Conservation (phyloP, 805 yeast genomes). For the Starmerella scarabaei region DNA sequence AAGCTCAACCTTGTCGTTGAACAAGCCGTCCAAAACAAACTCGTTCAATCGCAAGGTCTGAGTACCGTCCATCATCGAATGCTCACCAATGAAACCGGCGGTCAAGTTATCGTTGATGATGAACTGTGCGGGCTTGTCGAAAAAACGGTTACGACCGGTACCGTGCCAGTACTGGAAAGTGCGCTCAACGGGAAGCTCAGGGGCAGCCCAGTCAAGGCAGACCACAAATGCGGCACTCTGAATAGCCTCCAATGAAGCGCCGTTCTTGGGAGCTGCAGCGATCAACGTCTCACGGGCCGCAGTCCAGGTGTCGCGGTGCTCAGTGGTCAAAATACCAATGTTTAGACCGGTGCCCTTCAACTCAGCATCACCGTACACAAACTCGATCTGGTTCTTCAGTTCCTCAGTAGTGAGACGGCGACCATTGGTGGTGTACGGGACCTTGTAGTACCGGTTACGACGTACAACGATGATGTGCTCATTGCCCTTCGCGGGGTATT, state of each 20-base stretch:
- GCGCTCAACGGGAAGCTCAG: conserved; percentile 69
- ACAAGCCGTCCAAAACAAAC: conserved; percentile 46
- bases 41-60: conserved; percentile 85
- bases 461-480: conserved; percentile 60
- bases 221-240: conserved; percentile 68
- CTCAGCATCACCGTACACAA: conserved; percentile 37
- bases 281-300: conserved; percentile 44
- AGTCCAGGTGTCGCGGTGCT: conserved; percentile 76
- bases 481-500: conserved; percentile 36
- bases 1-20: conserved; percentile 34
- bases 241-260: conserved; percentile 49
- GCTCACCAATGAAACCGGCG: conserved; percentile 92
- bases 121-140: conserved; percentile 82
- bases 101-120: conserved; percentile 68
- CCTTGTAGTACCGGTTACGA: conserved; percentile 70
- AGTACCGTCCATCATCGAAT: conserved; percentile 96
- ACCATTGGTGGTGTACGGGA: conserved; percentile 32
- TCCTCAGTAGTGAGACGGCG: conserved; percentile 29
- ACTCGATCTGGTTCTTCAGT: conserved; percentile 40
- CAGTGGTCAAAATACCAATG: conserved; percentile 67
- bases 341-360: conserved; percentile 37
- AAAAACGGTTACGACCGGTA: conserved; percentile 80
- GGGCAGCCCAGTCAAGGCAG: conserved; percentile 60
- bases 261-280: conserved; percentile 46
- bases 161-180: conserved; percentile 89